phyloP scores from a whole-genome alignment of 2,329 filamentous ascomycete genomes.

The Coniosporium tulheliwenetii region DNA sequence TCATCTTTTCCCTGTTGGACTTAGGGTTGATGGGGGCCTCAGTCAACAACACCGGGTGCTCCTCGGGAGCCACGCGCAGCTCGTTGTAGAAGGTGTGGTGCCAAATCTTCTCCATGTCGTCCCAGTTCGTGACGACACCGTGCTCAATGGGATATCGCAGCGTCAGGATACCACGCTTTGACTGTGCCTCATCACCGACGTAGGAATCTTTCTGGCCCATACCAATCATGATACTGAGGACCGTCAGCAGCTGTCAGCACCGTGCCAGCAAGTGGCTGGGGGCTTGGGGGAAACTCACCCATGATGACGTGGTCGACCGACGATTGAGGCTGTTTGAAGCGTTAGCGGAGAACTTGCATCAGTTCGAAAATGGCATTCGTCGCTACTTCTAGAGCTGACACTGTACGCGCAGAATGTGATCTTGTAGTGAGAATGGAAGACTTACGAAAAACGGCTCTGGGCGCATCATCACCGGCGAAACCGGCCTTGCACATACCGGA shows the following conservation, averaged over 20 bases:
- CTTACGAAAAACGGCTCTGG: slow-evolving; percentile 99
- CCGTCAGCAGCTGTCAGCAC: slow-evolving; percentile 21
- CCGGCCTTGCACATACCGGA: slow-evolving; percentile 99
- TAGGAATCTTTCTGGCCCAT: slow-evolving; percentile 99
- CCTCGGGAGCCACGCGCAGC: slow-evolving; percentile 98
- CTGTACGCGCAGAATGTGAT: slow-evolving; percentile 1
- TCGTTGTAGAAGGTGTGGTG: slow-evolving; percentile 99
- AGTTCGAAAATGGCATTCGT: neutral
- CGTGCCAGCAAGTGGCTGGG: slow-evolving; percentile 6
- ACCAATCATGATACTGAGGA: slow-evolving; percentile 95
- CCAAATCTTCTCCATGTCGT: slow-evolving; percentile 99
- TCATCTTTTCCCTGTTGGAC: slow-evolving; percentile 99
- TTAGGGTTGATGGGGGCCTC: slow-evolving; percentile 99
- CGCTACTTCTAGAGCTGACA: neutral
- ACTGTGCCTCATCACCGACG: slow-evolving; percentile 99
- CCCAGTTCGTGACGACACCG: slow-evolving; percentile 99
- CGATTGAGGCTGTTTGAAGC: slow-evolving; percentile 68
- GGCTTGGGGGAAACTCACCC: slow-evolving; percentile 49
- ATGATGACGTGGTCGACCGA: slow-evolving; percentile 99
- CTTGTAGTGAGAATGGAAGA: slow-evolving; percentile 23
- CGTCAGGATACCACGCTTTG: slow-evolving; percentile 99
- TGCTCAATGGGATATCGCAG: slow-evolving; percentile 99
- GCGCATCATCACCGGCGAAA: slow-evolving; percentile 99
- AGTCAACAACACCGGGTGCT: slow-evolving; percentile 98
- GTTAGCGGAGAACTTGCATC: slow-evolving; percentile 17